phyloP scores from a whole-genome alignment of 2,329 filamentous ascomycete genomes.

The Verticillium isaacii region DNA sequence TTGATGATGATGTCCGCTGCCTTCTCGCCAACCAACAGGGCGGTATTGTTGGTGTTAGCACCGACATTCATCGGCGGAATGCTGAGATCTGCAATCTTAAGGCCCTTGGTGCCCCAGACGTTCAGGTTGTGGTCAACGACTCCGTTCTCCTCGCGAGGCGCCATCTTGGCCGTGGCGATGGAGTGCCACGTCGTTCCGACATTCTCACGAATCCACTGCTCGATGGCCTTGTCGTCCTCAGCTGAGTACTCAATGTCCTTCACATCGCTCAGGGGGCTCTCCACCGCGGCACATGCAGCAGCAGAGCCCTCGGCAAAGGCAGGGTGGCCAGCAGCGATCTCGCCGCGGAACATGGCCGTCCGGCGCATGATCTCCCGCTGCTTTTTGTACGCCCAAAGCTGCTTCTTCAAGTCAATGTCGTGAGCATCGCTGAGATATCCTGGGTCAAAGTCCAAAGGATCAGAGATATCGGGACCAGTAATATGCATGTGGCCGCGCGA shows the following conservation, averaged over 20 bases:
- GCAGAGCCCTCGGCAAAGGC: slow-evolving; percentile 34
- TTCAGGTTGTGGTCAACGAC: slow-evolving; percentile 35
- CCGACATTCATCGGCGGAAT: slow-evolving; percentile 33
- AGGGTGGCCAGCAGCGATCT: slow-evolving; percentile 37
- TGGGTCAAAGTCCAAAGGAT: slow-evolving; percentile 42
- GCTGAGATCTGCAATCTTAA: slow-evolving; percentile 37
- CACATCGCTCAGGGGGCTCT: slow-evolving; percentile 27
- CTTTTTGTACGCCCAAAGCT: slow-evolving; percentile 62
- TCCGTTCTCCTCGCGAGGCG: slow-evolving; percentile 30
- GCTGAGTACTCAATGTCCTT: slow-evolving; percentile 40
- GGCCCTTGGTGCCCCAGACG: slow-evolving; percentile 35
- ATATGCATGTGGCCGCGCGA: slow-evolving; percentile 57
- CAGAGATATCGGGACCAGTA: slow-evolving; percentile 25
- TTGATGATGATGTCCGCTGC: slow-evolving; percentile 34
- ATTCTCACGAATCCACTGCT: slow-evolving; percentile 35
- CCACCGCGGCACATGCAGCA: slow-evolving; percentile 42
- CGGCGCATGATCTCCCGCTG: slow-evolving; percentile 57
- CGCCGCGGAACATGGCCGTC: slow-evolving; percentile 47
- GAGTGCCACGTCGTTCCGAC: slow-evolving; percentile 41
- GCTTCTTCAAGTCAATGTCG: slow-evolving; percentile 54
- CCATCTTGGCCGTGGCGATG: slow-evolving; percentile 42
- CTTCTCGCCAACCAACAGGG: slow-evolving; percentile 43
- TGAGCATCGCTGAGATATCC: slow-evolving; percentile 43
- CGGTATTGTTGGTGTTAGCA: slow-evolving; percentile 44
- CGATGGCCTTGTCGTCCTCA: slow-evolving; percentile 46